Evolutionary conservation across 352 stramenopile species (phyloP), one percentile per base, ranked within the genome.

Genomic region (Globisporangium canariense): DNA sequence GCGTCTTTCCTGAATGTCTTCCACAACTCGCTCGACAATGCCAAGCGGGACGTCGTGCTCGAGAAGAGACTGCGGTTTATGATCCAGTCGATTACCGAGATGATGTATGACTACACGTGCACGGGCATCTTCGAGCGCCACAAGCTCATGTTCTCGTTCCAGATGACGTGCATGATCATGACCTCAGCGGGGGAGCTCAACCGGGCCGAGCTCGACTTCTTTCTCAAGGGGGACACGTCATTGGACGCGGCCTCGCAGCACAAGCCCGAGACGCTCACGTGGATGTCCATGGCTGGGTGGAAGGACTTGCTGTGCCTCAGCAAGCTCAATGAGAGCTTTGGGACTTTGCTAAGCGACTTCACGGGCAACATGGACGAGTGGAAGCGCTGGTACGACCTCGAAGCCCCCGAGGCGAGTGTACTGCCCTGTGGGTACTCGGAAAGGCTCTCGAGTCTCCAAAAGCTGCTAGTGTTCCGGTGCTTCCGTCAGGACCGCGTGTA

Each of bases 41-140:
- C 94, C 18, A 97, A 97, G 65, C 85, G 86, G 18, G 91, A 98
- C 61, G 90, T 94, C 11, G 90, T 97, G 14, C 76, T 98, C 1
- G 79, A 96, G 46, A 92, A 94, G 52, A 83, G 91, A 0, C 75
- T 98, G n/a, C 69, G 71, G 16, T 93, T 91, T 53, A 95, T 98
- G 85, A 93, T 92, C 25, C 77, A 93, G 49, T 93, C 86, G 13
- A 95, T 97, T 60, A 98, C 92, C 0, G 80, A 93, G 45, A 90
- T 97, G 76, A 94, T 98, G 71, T 98, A 98, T 74, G 93, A 98
- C 72, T 98, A 98, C 79, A 98, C 92, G 10, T 98, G 95, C 65
- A 98, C 91, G 7, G 95, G 95, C 28, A 98, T 98, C 65, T 98
- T 98, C 53, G 95, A 98, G 81, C 85, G 91, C n/a, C 95, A 98